Evolutionary conservation across 169 alveolate genomes (phyloP).

Genomic region (Plasmodium sp.): DNA sequence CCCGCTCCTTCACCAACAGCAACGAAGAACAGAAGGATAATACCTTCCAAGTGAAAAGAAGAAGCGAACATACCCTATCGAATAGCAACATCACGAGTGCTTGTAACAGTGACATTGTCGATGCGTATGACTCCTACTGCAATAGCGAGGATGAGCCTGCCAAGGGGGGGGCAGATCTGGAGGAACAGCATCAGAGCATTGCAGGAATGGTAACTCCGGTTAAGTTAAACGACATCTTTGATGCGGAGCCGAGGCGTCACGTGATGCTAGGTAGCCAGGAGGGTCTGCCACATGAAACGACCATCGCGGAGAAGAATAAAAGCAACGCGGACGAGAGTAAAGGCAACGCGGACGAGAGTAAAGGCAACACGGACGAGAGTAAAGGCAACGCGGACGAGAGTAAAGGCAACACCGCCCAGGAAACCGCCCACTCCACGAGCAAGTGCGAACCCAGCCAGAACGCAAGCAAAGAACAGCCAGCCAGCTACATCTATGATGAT

Average conservation of each 20-base stretch:
- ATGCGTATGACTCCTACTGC: neutral
- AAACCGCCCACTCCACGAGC: neutral
- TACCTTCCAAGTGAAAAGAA: neutral
- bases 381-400: neutral
- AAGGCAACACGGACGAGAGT: neutral
- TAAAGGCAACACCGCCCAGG: neutral
- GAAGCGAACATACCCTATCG: neutral
- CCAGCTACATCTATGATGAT: constrained; percentile 32
- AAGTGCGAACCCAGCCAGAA: neutral
- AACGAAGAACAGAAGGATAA: neutral
- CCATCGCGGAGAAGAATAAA: neutral
- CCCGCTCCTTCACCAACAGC: neutral
- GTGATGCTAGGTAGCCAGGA: neutral
- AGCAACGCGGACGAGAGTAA: neutral
- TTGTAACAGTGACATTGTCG: neutral
- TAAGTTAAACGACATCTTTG: neutral
- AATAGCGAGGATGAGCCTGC: neutral
- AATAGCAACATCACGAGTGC: neutral
- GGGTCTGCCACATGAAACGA: neutral
- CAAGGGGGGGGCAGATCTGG: neutral
- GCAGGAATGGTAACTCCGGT: neutral
- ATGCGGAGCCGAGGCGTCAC: neutral
- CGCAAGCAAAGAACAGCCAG: neutral
- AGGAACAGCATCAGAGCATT: neutral
- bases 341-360: neutral